phyloP scores from a whole-genome alignment of 805 yeast genomes.

The Allodekkera sacchari region DNA sequence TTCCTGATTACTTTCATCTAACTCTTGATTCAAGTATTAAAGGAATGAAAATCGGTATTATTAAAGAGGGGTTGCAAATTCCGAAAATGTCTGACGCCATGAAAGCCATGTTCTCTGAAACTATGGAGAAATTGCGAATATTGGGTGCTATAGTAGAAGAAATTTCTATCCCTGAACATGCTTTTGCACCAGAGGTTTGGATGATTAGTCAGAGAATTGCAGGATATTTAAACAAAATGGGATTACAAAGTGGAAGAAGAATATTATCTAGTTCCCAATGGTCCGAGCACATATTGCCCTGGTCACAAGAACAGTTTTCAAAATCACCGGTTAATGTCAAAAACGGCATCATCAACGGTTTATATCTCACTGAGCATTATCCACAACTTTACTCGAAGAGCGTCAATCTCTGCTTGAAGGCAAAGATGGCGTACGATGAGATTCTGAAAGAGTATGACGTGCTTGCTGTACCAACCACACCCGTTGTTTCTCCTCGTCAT shows the following conservation, averaged over 20 bases:
- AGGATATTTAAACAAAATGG: constrained; percentile 10
- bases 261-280: constrained; percentile 7
- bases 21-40: constrained; percentile 8
- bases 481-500: constrained; percentile 21
- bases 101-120: constrained; percentile 16
- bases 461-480: constrained; percentile 25
- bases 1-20: constrained; percentile 13
- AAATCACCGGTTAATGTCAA: constrained; percentile 5
- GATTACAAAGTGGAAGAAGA: constrained; percentile 13
- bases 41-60: constrained; percentile 25
- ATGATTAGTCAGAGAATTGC: constrained; percentile 22
- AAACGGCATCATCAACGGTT: constrained; percentile 21
- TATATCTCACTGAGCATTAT: constrained; percentile 21
- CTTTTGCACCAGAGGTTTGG: constrained; percentile 29
- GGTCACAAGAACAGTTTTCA: constrained; percentile 7
- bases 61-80: constrained; percentile 27
- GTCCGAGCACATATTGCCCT: constrained; percentile 5
- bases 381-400: constrained; percentile 27
- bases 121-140: constrained; percentile 20
- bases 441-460: constrained; percentile 24
- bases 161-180: constrained; percentile 28
- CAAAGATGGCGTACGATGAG: constrained; percentile 22
- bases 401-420: constrained; percentile 23
- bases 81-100: constrained; percentile 23
- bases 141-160: constrained; percentile 28